Conservation (phyloP, 257 asterid species). For the Craterostigma plantagineum region DNA sequence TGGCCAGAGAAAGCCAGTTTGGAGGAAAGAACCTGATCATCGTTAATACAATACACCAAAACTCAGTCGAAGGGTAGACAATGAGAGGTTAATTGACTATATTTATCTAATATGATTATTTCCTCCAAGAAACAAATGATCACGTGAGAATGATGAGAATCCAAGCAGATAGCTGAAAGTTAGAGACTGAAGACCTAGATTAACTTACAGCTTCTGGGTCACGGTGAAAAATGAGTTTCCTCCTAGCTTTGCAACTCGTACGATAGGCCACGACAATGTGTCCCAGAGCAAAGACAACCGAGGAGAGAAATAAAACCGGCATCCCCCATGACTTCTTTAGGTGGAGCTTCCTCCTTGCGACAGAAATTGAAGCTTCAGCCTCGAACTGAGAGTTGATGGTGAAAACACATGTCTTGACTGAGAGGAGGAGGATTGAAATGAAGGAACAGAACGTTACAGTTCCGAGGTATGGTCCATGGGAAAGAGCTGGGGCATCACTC, state of each 20-base stretch:
- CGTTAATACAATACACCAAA: neutral
- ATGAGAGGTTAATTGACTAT: too few species aligned
- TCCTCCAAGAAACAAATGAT: too few species aligned
- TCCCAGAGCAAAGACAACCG: constrained; percentile 93
- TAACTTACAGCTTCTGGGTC: constrained; percentile 84
- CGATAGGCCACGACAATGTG: constrained; percentile 88
- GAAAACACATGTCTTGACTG: constrained; percentile 73
- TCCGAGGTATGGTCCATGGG: constrained; percentile 83
- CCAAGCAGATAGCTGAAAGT: too few species aligned
- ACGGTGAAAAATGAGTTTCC: constrained; percentile 81
- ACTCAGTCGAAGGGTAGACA: constrained; percentile 4
- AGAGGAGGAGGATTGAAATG: constrained; percentile 49
- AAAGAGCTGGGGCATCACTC: constrained; percentile 56
- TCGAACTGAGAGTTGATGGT: constrained; percentile 69
- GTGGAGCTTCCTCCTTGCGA: constrained; percentile 75
- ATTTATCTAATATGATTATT: too few species aligned
- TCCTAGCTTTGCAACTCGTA: constrained; percentile 80
- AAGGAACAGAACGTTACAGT: constrained; percentile 68
- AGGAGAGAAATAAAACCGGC: constrained; percentile 91
- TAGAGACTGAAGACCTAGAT: too few species aligned
- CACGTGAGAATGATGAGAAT: too few species aligned
- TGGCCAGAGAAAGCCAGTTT: constrained; percentile 64
- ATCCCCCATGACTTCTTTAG: constrained; percentile 96
- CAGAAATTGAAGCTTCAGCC: constrained; percentile 51
- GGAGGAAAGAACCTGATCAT: constrained; percentile 60